Conservation (phyloP, 2,329 filamentous ascomycete genomes). For the Phialocephala sp. region DNA sequence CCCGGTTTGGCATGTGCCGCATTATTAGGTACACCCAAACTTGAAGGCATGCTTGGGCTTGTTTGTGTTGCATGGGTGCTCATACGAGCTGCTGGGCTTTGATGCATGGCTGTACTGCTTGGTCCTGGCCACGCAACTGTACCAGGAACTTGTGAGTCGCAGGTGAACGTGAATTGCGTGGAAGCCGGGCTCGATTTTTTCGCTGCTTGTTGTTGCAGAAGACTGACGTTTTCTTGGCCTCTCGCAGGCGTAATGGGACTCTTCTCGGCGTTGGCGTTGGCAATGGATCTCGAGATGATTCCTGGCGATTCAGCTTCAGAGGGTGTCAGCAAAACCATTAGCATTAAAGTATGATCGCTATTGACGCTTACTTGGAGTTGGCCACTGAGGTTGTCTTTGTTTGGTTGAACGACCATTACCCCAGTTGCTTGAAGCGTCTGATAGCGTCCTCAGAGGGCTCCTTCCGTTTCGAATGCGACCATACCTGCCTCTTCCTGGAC, state of each 20-base stretch:
- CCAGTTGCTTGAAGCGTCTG: constrained; percentile 54
- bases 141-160: constrained; percentile 85
- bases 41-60: constrained; percentile 38
- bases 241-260: constrained; percentile 60
- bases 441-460: constrained; percentile 64
- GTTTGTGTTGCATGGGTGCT: constrained; percentile 44
- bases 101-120: constrained; percentile 32
- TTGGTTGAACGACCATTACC: constrained; percentile 41
- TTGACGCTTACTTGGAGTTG: constrained; percentile 38
- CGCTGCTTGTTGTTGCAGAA: constrained; percentile 71
- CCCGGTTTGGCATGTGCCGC: constrained; percentile 38
- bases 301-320: constrained; percentile 63
- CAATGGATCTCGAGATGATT: constrained; percentile 92
- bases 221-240: constrained; percentile 79
- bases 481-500: constrained; percentile 82
- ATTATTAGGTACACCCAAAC: constrained; percentile 19
- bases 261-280: constrained; percentile 85
- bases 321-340: constrained; percentile 38
- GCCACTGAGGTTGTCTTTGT: constrained; percentile 43
- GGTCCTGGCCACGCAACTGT: constrained; percentile 75
- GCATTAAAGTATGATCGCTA: constrained; percentile 24
- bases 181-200: constrained; percentile 71
- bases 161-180: constrained; percentile 95
- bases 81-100: constrained; percentile 36
- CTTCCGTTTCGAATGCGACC: constrained; percentile 69